Evolutionary conservation across 768 basidiomycete genomes (phyloP), one percentile per base, ranked within the genome.

Genomic region (Tricholoma sp.): DNA sequence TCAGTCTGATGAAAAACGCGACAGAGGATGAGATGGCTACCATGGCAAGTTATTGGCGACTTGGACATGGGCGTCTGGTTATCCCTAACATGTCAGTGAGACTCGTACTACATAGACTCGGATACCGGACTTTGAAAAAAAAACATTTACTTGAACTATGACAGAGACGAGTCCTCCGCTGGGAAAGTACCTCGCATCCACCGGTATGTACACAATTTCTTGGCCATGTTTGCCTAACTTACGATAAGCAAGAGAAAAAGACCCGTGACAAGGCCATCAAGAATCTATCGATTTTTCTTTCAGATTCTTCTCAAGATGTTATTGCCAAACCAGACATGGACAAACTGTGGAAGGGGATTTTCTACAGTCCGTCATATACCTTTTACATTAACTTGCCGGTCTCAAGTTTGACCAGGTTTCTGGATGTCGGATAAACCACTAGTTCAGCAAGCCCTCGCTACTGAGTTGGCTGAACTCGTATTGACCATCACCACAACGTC

Each of bases 371-470:
- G 85, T 71, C 5, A 32, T 16, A 14, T 22, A 9, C 50, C 16
- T 19, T 41, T 39, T 12, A 21, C 18, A 12, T 1, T 18, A 2
- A 9, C 21, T 21, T 47, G 1, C 3, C 16, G 31, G 24, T 41
- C 39, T 50, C 54, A 29, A n/a, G 6, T 51, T 11, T 39, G 22
- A 39, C 10, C 57, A 97, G 95, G 96, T 69, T 98, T 94, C 73
- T 99, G 96, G 95, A 98, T 98, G 94, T 98, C 95, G 9, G 96
- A 99, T 74, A 99, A 98, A 68, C 95, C 95, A 4, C 80, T 95
- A 8, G 90, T 98, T 7, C 96, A 98, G 69, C 96, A 98, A 69
- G 87, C 86, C 12, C 80, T 99, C 14, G 93, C 96, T 0, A 77
- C 80, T 14, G 91, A 94, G 63, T 73, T 99, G 37, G 89, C 96